Percentiles rank a stretch among this genome's conserved stretches.
Evolutionary conservation across 108 stramenopile species (phyloP).

Genomic region (Skeletonema grethae): DNA sequence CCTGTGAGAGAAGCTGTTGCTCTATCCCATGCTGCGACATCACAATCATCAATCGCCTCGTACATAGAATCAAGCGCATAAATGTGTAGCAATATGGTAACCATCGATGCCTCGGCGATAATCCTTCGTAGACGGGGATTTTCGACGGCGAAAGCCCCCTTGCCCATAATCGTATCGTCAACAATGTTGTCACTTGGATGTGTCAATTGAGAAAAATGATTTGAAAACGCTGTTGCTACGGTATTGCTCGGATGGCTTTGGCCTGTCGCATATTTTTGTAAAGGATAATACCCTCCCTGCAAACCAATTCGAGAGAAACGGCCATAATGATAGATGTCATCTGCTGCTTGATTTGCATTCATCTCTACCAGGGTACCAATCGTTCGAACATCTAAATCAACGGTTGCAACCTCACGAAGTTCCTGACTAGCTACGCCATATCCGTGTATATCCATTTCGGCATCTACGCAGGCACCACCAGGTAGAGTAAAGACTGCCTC

Average conservation of each 20-base stretch:
- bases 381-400: conserved; percentile 76
- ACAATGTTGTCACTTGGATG: conserved; percentile 35
- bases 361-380: conserved; percentile 69
- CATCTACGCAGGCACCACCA: conserved; percentile 15
- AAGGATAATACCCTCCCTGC: conserved; percentile 9
- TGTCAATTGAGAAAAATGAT: conserved; percentile 3
- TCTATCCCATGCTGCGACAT: conserved; percentile 57
- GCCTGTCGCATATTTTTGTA: conserved; percentile 11
- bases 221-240: conserved; percentile 10
- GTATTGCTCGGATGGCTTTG: conserved; percentile 9
- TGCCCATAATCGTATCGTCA: conserved; percentile 25
- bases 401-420: conserved; percentile 48
- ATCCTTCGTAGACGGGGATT: conserved; percentile 45
- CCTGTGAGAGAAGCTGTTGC: conserved; percentile 72
- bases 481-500: background rate
- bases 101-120: conserved; percentile 48
- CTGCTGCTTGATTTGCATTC: conserved; percentile 67
- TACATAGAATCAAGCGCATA: conserved; percentile 65
- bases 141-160: conserved; percentile 37
- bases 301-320: background rate
- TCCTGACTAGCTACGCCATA: background rate
- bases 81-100: conserved; percentile 63
- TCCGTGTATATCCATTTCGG: background rate
- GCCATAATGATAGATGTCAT: conserved; percentile 57
- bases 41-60: conserved; percentile 65